phyloP scores from a whole-genome alignment of 169 alveolate species.

The Perkinsus olseni region DNA sequence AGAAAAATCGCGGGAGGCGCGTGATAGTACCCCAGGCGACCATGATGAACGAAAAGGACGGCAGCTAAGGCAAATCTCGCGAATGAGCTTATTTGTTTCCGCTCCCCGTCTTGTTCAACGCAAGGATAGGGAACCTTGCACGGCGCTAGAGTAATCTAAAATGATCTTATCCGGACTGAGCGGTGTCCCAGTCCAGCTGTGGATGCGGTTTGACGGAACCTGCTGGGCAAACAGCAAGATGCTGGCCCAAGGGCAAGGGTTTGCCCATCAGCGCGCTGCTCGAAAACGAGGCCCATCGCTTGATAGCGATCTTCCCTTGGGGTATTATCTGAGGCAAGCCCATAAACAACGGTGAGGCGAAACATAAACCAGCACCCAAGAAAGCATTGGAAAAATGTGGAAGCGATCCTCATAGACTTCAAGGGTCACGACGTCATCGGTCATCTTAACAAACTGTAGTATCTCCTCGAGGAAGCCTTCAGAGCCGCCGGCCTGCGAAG shows the following conservation, averaged over 20 bases:
- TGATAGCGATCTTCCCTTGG: not conserved
- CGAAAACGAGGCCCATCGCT: not conserved
- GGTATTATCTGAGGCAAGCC: not conserved
- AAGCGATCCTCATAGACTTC: not conserved
- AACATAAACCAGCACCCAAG: not conserved
- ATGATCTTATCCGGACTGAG: not conserved
- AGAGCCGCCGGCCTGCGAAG: not conserved
- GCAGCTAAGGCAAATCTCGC: too few species aligned
- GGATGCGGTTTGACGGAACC: not conserved
- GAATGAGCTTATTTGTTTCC: too few species aligned
- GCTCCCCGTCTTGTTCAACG: too few species aligned
- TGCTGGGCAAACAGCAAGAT: not conserved
- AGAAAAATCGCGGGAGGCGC: too few species aligned
- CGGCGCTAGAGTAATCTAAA: not conserved
- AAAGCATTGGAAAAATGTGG: not conserved
- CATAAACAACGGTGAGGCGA: not conserved
- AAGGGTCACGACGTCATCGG: not conserved
- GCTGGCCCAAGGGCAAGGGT: not conserved
- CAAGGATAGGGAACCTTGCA: too few species aligned
- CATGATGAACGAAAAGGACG: too few species aligned
- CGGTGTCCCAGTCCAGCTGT: not conserved
- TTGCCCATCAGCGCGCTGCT: not conserved
- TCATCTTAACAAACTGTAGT: not conserved
- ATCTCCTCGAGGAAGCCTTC: not conserved
- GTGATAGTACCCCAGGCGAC: too few species aligned